Conservation (phyloP, 345 rosid genomes). For the Populus alba region DNA sequence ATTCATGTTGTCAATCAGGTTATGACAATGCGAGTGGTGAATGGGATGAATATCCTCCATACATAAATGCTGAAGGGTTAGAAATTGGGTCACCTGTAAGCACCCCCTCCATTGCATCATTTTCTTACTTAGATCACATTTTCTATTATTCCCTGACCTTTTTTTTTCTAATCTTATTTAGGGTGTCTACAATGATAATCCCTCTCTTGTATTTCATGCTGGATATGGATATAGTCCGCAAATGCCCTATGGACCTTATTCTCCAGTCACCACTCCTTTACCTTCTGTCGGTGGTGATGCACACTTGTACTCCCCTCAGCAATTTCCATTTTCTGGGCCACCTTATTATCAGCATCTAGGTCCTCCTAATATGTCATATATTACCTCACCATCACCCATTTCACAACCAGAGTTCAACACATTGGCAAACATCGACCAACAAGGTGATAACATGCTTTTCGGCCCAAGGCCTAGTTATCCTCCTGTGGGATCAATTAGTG, state of each 20-base stretch:
- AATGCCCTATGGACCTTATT: constrained; percentile 86
- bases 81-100: constrained; percentile 76
- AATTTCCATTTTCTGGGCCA: constrained; percentile 64
- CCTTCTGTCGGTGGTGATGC: constrained; percentile 67
- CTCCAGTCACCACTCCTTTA: constrained; percentile 78
- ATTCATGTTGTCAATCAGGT: constrained; percentile 39
- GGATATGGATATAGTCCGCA: constrained; percentile 84
- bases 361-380: constrained; percentile 58
- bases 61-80: constrained; percentile 64
- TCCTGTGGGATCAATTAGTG: constrained; percentile 64
- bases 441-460: constrained; percentile 59
- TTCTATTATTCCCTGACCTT: constrained; percentile 10
- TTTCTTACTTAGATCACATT: not conserved
- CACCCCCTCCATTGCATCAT: constrained; percentile 10
- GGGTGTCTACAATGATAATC: constrained; percentile 77
- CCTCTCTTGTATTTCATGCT: constrained; percentile 67
- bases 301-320: constrained; percentile 69
- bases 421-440: constrained; percentile 59
- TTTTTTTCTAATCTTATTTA: constrained; percentile 20
- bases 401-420: constrained; percentile 63
- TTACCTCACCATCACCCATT: constrained; percentile 57
- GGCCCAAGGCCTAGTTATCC: constrained; percentile 72
- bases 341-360: constrained; percentile 71
- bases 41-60: constrained; percentile 75
- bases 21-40: constrained; percentile 61